Conservation (phyloP, 2,329 filamentous ascomycete genomes). For the Aspergillus fijiensis region DNA sequence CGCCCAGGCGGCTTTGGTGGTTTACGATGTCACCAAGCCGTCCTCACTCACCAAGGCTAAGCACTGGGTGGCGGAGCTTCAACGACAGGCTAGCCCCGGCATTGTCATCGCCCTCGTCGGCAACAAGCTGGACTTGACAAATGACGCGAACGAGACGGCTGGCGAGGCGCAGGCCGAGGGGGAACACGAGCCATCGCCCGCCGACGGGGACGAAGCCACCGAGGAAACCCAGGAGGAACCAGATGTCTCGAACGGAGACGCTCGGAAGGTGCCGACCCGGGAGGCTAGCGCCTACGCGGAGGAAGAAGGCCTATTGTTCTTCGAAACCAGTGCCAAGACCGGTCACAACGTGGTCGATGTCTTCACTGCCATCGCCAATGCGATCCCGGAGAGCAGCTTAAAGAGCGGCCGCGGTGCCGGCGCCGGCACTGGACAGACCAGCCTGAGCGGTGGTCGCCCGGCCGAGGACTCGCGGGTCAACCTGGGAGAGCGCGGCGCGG, state of each 20-base stretch:
- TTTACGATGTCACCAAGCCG: conserved; percentile 97
- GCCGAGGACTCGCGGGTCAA: conserved; percentile 69
- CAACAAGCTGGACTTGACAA: conserved; percentile 91
- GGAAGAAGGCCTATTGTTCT: conserved; percentile 90
- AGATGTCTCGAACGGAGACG: conserved; percentile 66
- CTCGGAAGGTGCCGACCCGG: conserved; percentile 83
- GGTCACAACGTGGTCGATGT: conserved; percentile 93
- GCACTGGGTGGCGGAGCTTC: conserved; percentile 97
- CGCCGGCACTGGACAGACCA: conserved; percentile 56
- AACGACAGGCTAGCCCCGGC: conserved; percentile 90
- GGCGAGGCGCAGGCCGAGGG: conserved; percentile 33
- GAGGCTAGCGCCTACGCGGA: conserved; percentile 93
- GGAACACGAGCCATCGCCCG: conserved; percentile 38
- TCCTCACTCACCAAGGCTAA: conserved; percentile 95
- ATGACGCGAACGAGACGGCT: conserved; percentile 50
- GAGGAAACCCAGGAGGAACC: conserved; percentile 55
- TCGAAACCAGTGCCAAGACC: conserved; percentile 97
- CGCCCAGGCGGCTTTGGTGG: conserved; percentile 92
- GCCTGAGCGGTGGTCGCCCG: conserved; percentile 54
- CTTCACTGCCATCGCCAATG: conserved; percentile 96
- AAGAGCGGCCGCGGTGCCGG: conserved; percentile 80
- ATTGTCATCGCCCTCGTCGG: conserved; percentile 97
- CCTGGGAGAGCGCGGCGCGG: conserved; percentile 69
- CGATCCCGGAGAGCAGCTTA: conserved; percentile 93
- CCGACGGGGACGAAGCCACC: conserved; percentile 42